Evolutionary conservation across 164 flowering plant genomes (phyloP).

Genomic region (Cinnamomum micranthum): DNA sequence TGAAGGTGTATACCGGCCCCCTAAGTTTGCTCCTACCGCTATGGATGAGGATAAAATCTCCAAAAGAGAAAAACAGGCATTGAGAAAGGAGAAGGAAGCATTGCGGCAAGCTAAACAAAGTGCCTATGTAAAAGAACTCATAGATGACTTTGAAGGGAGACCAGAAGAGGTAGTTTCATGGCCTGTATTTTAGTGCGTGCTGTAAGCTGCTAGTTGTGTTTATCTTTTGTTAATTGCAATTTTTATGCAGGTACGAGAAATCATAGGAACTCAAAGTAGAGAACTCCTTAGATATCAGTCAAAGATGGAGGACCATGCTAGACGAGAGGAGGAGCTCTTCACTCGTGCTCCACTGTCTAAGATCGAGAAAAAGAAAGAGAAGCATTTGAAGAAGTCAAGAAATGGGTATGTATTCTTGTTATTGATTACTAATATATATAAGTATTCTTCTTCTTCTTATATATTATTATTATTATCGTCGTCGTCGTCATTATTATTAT

Average conservation of each 20-base stretch:
- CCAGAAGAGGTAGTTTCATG: constrained; percentile 81
- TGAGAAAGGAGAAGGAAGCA: constrained; percentile 51
- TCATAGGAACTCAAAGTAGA: constrained; percentile 55
- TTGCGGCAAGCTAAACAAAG: constrained; percentile 47
- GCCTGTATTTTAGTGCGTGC: neutral
- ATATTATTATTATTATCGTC: neutral
- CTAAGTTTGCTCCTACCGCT: constrained; percentile 70
- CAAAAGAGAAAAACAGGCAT: constrained; percentile 54
- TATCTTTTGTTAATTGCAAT: neutral
- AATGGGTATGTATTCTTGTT: constrained; percentile 51
- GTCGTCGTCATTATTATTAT: neutral
- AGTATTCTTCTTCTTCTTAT: neutral
- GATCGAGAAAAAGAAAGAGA: constrained; percentile 63
- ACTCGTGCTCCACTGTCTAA: constrained; percentile 76
- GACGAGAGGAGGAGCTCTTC: constrained; percentile 74
- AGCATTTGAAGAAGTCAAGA: constrained; percentile 65
- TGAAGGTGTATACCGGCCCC: constrained; percentile 56
- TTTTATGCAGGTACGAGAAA: constrained; percentile 51
- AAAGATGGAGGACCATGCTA: constrained; percentile 53
- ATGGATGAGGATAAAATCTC: constrained; percentile 78
- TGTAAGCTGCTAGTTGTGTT: neutral
- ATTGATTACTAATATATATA: neutral
- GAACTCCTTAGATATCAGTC: constrained; percentile 47
- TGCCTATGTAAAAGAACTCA: constrained; percentile 48
- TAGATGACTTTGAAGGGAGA: constrained; percentile 69